phyloP scores from a whole-genome alignment of 345 rosid genomes.

The Toxicodendron radicans region DNA sequence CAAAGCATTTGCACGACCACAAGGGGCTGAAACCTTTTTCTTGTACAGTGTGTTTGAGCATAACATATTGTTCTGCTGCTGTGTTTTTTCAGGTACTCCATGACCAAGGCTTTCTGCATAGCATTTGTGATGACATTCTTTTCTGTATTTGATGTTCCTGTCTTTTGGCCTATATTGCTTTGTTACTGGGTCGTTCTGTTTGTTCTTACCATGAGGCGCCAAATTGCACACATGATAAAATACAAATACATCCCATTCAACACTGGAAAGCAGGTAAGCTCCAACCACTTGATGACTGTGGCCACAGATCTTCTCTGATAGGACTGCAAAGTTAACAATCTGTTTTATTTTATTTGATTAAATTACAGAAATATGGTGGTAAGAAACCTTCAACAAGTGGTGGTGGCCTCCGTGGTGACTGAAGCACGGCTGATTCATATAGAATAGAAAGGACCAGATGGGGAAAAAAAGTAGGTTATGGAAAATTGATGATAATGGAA shows the following conservation, averaged over 20 bases:
- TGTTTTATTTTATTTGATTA: neutral
- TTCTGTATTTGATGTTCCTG: conserved; percentile 76
- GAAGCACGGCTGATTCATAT: conserved; percentile 25
- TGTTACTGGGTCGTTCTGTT: conserved; percentile 82
- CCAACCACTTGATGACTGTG: neutral
- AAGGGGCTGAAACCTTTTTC: neutral
- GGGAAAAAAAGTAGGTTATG: conserved; percentile 22
- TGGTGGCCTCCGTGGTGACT: conserved; percentile 59
- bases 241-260: conserved; percentile 72
- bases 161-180: conserved; percentile 83
- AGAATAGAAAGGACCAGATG: conserved; percentile 23
- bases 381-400: conserved; percentile 48
- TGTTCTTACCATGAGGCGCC: conserved; percentile 76
- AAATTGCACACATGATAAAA: conserved; percentile 82
- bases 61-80: conserved; percentile 11
- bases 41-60: neutral
- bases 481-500: conserved; percentile 32
- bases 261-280: conserved; percentile 74
- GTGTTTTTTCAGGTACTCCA: conserved; percentile 62
- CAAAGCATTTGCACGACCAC: neutral
- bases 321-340: neutral
- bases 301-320: neutral
- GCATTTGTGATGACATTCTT: conserved; percentile 85
- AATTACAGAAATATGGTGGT: conserved; percentile 43
- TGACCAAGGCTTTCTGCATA: conserved; percentile 71